Evolutionary conservation across 805 yeast species (phyloP).

Genomic region (Pichia paraexigua): DNA sequence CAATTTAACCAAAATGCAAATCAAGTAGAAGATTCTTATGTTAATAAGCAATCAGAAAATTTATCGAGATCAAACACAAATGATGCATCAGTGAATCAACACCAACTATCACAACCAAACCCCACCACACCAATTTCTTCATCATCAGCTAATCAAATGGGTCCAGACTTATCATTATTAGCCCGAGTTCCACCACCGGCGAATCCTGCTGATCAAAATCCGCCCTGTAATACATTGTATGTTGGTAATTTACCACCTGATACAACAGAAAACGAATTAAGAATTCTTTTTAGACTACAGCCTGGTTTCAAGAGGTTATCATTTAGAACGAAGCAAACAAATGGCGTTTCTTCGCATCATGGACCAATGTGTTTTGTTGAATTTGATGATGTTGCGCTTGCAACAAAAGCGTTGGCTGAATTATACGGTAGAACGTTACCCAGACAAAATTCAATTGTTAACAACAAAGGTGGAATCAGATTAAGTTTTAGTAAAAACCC

Average conservation of each 20-base stretch:
- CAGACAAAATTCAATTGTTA: slow-evolving; percentile 47
- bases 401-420: slow-evolving; percentile 90
- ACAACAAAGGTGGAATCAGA: slow-evolving; percentile 82
- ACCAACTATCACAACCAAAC: slow-evolving; percentile 5
- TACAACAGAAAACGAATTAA: slow-evolving; percentile 87
- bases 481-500: slow-evolving; percentile 94
- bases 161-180: slow-evolving; percentile 59
- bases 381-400: slow-evolving; percentile 91
- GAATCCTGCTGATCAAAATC: slow-evolving; percentile 98
- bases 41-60: neutral
- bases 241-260: slow-evolving; percentile 98
- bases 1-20: neutral
- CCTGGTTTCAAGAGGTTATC: slow-evolving; percentile 89
- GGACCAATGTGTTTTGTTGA: slow-evolving; percentile 99
- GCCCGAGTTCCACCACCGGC: slow-evolving; percentile 88
- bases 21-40: neutral
- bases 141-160: slow-evolving; percentile 12
- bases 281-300: slow-evolving; percentile 80
- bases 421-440: slow-evolving; percentile 89
- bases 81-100: slow-evolving; percentile 7
- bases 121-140: neutral
- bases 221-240: slow-evolving; percentile 94
- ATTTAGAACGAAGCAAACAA: slow-evolving; percentile 64
- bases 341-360: slow-evolving; percentile 41
- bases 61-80: neutral